Conservation (phyloP, 1,284 basidiomycete genomes). For the Athelia psychrophila region DNA sequence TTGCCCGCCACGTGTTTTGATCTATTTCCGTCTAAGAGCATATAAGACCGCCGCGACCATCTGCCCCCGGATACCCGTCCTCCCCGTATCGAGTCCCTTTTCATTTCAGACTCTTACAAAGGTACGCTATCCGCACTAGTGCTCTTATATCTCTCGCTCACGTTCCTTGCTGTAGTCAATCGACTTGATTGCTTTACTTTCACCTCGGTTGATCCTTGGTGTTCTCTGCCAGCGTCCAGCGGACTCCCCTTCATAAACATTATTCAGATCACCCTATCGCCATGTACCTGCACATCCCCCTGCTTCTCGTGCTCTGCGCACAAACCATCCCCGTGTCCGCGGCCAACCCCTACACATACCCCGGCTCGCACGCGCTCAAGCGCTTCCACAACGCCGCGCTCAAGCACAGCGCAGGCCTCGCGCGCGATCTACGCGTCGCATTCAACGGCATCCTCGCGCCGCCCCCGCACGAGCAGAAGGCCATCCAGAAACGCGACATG, state of each 20-base stretch:
- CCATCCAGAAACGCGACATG: constrained; percentile 19
- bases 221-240: background rate
- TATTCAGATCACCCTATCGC: background rate
- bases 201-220: background rate
- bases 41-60: too few relatives aligned
- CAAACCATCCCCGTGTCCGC: constrained; percentile 33
- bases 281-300: background rate
- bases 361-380: constrained; percentile 7
- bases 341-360: constrained; percentile 34
- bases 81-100: too few relatives aligned
- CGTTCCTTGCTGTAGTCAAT: too few relatives aligned
- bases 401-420: constrained; percentile 53
- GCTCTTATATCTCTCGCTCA: too few relatives aligned
- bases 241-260: background rate
- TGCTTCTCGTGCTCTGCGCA: constrained; percentile 24
- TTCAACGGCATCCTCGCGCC: constrained; percentile 48
- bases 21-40: too few relatives aligned
- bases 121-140: too few relatives aligned
- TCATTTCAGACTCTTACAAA: too few relatives aligned
- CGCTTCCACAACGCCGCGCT: constrained; percentile 39
- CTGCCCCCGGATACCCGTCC: too few relatives aligned
- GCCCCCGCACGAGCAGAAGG: constrained; percentile 14
- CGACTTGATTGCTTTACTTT: background rate
- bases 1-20: too few relatives aligned
- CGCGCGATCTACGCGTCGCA: constrained; percentile 63